A percentile compares a stretch with the other conserved stretches of the same genome.
Evolutionary conservation across 805 yeast genomes (phyloP).

Genomic region (Starmerella sirachaensis): DNA sequence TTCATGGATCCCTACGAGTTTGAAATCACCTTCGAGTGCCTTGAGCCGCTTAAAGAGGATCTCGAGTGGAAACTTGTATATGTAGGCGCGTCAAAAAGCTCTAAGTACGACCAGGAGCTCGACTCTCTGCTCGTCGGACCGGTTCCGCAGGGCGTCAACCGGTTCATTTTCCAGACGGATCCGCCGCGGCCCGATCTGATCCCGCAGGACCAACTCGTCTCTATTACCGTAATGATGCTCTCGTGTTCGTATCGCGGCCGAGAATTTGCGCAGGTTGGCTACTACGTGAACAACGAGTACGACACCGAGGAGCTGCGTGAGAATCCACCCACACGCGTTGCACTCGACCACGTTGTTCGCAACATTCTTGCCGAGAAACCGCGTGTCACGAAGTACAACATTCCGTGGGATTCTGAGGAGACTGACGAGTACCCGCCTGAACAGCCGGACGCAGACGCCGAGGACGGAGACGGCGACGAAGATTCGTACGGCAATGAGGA

Average conservation of each 20-base stretch:
- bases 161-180: constrained; percentile 85
- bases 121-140: constrained; percentile 98
- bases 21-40: constrained; percentile 93
- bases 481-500: constrained; percentile 23
- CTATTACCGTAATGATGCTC: constrained; percentile 84
- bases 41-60: constrained; percentile 84
- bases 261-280: constrained; percentile 94
- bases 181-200: constrained; percentile 94
- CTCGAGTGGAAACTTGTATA: constrained; percentile 95
- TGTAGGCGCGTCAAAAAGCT: constrained; percentile 87
- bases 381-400: constrained; percentile 89
- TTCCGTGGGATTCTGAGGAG: constrained; percentile 54
- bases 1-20: constrained; percentile 90
- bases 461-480: constrained; percentile 23
- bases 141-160: constrained; percentile 93
- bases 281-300: constrained; percentile 94
- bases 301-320: constrained; percentile 87
- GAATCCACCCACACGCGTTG: constrained; percentile 87
- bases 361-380: constrained; percentile 96
- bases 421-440: constrained; percentile 24
- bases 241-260: constrained; percentile 88
- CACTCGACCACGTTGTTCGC: constrained; percentile 85
- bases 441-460: constrained; percentile 23
- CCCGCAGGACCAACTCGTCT: constrained; percentile 89
- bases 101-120: constrained; percentile 93